Percentiles rank a stretch among this genome's conserved stretches.
phyloP scores from a whole-genome alignment of 305 asterid genomes.

The Fraxinus baroniana region DNA sequence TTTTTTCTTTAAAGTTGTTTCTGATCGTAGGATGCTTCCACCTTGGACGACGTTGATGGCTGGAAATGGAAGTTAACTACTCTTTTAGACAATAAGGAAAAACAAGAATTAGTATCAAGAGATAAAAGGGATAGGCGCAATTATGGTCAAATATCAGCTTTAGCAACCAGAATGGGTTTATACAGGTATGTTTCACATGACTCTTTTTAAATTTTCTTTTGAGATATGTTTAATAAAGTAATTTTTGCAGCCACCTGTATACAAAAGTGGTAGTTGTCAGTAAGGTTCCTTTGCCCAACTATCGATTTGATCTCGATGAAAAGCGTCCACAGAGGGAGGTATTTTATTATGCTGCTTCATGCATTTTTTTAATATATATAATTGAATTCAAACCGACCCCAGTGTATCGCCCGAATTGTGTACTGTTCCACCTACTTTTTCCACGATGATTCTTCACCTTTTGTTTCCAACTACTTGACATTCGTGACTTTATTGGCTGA shows the following conservation, averaged over 20 bases:
- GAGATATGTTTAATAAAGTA: conserved; percentile 21
- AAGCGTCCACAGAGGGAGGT: conserved; percentile 99
- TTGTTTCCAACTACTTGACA: conserved; percentile 1
- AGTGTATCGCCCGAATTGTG: conserved; percentile 8
- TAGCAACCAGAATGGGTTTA: conserved; percentile 77
- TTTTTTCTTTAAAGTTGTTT: conserved; percentile 10
- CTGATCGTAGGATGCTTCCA: conserved; percentile 50
- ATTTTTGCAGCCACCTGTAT: conserved; percentile 70
- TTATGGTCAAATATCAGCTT: conserved; percentile 77
- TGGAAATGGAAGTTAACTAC: conserved; percentile 74
- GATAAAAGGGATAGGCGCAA: conserved; percentile 87
- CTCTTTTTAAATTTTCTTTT: conserved; percentile 1
- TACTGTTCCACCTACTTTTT: background rate
- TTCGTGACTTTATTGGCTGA: conserved; percentile 12
- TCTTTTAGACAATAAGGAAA: conserved; percentile 48
- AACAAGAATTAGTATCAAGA: conserved; percentile 79
- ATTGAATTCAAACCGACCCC: background rate
- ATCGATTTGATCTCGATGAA: conserved; percentile 92
- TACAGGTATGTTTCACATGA: conserved; percentile 50
- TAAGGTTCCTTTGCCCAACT: conserved; percentile 89
- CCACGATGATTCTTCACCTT: background rate
- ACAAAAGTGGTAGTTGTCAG: conserved; percentile 80
- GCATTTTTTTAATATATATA: background rate
- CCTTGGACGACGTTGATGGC: conserved; percentile 41
- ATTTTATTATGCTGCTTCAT: conserved; percentile 27